A percentile compares a stretch with the other conserved stretches of the same genome.
These are phyloP conservation scores for Aaosphaeria pasadenensis DNA, from an alignment of 2,329 filamentous ascomycete species.

Conservation along the genomic window DNA sequence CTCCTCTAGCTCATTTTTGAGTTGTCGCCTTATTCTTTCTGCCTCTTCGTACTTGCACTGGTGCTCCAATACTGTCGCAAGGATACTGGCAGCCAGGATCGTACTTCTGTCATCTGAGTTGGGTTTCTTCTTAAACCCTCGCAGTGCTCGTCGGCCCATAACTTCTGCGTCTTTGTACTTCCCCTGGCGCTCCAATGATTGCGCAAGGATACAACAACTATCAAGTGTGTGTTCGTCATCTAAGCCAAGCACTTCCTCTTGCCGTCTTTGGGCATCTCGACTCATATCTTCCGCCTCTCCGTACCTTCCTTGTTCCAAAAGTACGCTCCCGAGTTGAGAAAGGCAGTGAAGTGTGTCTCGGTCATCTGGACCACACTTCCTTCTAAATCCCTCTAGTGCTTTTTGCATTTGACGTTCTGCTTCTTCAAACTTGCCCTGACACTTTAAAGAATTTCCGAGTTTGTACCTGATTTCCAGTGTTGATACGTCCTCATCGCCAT, in stretches of 20 bases:
- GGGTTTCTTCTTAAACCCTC: not conserved
- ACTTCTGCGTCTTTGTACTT: constrained; percentile 3
- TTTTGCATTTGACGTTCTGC: not conserved
- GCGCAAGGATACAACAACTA: constrained; percentile 5
- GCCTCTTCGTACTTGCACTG: constrained; percentile 1
- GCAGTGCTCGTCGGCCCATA: not conserved
- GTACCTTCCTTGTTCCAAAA: not conserved
- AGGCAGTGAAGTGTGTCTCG: constrained; percentile 1
- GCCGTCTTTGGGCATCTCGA: not conserved
- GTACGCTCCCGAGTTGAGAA: not conserved
- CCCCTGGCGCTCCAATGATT: not conserved
- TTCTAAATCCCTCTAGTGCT: not conserved
- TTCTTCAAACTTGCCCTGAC: not conserved
- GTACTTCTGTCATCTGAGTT: not conserved
- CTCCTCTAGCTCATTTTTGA: not conserved
- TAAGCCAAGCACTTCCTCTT: constrained; percentile 3
- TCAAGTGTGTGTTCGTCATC: constrained; percentile 2
- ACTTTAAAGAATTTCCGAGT: not conserved
- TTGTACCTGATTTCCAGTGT: constrained; percentile 1
- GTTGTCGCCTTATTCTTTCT: constrained; percentile 1
- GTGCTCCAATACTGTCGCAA: not conserved
- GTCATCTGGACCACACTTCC: constrained; percentile 5
- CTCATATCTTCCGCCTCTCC: constrained; percentile 2
- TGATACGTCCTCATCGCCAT: constrained; percentile 3
- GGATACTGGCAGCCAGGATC: not conserved